phyloP scores from a whole-genome alignment of 2,329 filamentous ascomycete species.

The Pseudodiploospora longispora region DNA sequence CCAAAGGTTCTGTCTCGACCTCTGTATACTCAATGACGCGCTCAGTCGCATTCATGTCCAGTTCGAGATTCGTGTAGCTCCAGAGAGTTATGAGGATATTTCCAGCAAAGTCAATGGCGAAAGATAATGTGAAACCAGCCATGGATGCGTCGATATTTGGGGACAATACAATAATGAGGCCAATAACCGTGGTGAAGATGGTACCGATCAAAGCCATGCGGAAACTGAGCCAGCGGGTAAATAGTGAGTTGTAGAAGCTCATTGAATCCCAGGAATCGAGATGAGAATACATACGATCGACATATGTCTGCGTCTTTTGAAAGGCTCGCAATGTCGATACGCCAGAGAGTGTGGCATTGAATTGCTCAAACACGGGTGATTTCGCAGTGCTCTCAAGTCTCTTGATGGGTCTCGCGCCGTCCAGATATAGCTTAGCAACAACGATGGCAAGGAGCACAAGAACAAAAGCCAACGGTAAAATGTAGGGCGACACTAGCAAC shows the following conservation, averaged over 20 bases:
- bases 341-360: slow-evolving; percentile 63
- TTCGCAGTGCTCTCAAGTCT: slow-evolving; percentile 69
- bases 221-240: slow-evolving; percentile 71
- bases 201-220: slow-evolving; percentile 63
- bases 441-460: slow-evolving; percentile 51
- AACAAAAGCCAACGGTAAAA: slow-evolving; percentile 53
- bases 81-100: slow-evolving; percentile 59
- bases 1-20: slow-evolving; percentile 58
- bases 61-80: slow-evolving; percentile 61
- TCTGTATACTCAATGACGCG: slow-evolving; percentile 68
- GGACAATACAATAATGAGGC: slow-evolving; percentile 54
- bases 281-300: slow-evolving; percentile 59
- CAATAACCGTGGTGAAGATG: slow-evolving; percentile 58
- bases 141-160: slow-evolving; percentile 58
- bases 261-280: slow-evolving; percentile 62
- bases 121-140: slow-evolving; percentile 68
- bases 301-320: slow-evolving; percentile 57
- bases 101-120: slow-evolving; percentile 60
- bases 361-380: slow-evolving; percentile 73
- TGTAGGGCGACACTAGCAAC: slow-evolving; percentile 57
- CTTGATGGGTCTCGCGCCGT: slow-evolving; percentile 67
- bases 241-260: slow-evolving; percentile 60
- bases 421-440: slow-evolving; percentile 55
- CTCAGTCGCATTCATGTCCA: slow-evolving; percentile 74
- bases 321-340: slow-evolving; percentile 71